Evolutionary conservation across 176 grass and related monocot genomes (phyloP), one percentile per base, ranked within the genome.

Genomic region (Cocos nucifera): DNA sequence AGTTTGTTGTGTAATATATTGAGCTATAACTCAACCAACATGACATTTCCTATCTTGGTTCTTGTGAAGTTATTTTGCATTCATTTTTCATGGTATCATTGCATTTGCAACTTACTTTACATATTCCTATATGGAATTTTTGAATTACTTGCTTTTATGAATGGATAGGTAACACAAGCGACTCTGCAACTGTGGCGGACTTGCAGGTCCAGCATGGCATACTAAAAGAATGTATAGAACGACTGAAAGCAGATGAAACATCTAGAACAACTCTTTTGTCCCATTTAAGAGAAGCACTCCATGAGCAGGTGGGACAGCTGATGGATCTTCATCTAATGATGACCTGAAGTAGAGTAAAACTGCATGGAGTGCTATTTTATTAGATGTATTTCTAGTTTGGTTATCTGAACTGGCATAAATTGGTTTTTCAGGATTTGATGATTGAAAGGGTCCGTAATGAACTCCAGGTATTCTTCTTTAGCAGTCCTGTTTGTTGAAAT

Each of bases 361-460:
- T 35, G 32, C 1, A 12, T 44, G 35, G 9, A 44, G 35, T 44
- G 12, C 35, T 44, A 14, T 12, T 44, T 44, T 44, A 44, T 44
- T 44, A 44, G 35, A 44, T 44, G 14, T 44, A 14, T 44, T 44
- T 44, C 35, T 44, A 44, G 9, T 44, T 44, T 44, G 35, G 35
- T 44, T 12, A 12, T 44, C 35, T 12, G 1, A 44, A 44, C 1
- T 44, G 35, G 35, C 10, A 2, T 14, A 44, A 30, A n/a, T 73
- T 75, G 69, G 69, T 22, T 67, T 73, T 86, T 78, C 67, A 98
- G 93, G 84, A 88, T 73, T 23, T 79, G 30, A 92, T 83, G 80
- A 56, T 73, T 51, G 78, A 80, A 92, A 73, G 69, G 56, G 20
- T 80, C 19, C 59, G 55, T 81, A 74, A 54, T 56, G 87, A 86